phyloP scores from a whole-genome alignment of 208 protist species.

The Crithidia bombi region DNA sequence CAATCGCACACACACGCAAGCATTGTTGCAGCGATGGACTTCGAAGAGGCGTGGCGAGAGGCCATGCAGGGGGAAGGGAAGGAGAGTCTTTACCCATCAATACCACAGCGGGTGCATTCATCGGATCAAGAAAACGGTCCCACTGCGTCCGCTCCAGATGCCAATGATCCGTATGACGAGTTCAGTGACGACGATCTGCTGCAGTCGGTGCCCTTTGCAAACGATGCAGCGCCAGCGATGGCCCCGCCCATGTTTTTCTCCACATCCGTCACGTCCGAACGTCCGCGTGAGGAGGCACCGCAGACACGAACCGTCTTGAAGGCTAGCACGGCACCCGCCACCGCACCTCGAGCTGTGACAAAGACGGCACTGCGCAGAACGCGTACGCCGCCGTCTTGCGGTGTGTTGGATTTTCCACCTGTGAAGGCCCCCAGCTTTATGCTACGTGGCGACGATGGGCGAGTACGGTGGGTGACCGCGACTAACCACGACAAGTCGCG shows the following conservation, averaged over 20 bases:
- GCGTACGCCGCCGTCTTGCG: not conserved
- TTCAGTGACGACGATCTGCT: conserved; percentile 55
- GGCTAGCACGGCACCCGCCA: not conserved
- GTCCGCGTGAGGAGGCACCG: not conserved
- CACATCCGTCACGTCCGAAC: not conserved
- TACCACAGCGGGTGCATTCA: too few relatives aligned
- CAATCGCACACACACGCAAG: not conserved
- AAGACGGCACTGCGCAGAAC: not conserved
- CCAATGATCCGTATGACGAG: conserved; percentile 29
- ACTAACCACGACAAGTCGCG: not conserved
- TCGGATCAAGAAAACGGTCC: too few relatives aligned
- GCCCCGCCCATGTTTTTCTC: not conserved
- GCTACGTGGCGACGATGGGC: conserved; percentile 66
- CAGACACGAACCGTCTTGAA: not conserved
- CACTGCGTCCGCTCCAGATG: not conserved
- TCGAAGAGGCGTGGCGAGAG: conserved; percentile 30
- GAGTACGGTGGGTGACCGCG: conserved; percentile 58
- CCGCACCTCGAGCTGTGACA: not conserved
- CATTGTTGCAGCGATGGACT: conserved; percentile 18
- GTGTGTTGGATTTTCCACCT: conserved; percentile 39
- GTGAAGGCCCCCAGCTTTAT: conserved; percentile 43
- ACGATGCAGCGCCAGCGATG: conserved; percentile 33
- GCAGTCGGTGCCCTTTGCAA: conserved; percentile 41
- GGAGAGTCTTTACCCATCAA: too few relatives aligned
- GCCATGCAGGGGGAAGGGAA: conserved; percentile 25